Percentiles rank a stretch among this genome's conserved stretches.
Evolutionary conservation across 306 rosid species (phyloP).

Genomic region (Cucumis sativus): DNA sequence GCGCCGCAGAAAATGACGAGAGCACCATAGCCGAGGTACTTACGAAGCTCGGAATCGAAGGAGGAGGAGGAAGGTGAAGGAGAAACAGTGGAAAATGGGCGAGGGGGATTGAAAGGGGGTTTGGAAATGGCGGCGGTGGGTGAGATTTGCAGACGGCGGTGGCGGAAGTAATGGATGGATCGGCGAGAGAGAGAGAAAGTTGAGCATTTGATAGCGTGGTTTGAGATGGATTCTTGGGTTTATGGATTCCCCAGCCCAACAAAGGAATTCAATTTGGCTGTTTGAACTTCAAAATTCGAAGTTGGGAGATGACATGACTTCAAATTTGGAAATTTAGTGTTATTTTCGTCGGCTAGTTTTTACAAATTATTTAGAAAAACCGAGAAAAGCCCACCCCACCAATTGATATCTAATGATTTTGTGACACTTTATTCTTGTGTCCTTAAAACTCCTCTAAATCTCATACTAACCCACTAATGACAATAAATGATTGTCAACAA

Average conservation of each 20-base stretch:
- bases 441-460: too few species aligned
- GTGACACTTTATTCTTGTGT: too few species aligned
- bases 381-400: too few species aligned
- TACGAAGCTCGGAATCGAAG: constrained; percentile 47
- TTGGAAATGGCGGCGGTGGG: constrained; percentile 3
- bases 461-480: too few species aligned
- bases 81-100: constrained; percentile 25
- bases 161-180: constrained; percentile 11
- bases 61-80: constrained; percentile 28
- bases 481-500: too few species aligned
- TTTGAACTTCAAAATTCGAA: background rate
- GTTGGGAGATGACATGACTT: background rate
- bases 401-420: too few species aligned
- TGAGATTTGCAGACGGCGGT: constrained; percentile 11
- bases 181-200: constrained; percentile 37
- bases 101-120: constrained; percentile 10
- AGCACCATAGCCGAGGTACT: constrained; percentile 69
- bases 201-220: constrained; percentile 29
- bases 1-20: constrained; percentile 70
- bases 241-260: background rate
- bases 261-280: background rate
- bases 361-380: too few species aligned
- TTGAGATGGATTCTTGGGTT: background rate
- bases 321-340: too few species aligned
- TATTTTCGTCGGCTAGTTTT: too few species aligned